Evolutionary conservation across 1,139 yeast species (phyloP).

Genomic region (Trichomonascaceae sp.): DNA sequence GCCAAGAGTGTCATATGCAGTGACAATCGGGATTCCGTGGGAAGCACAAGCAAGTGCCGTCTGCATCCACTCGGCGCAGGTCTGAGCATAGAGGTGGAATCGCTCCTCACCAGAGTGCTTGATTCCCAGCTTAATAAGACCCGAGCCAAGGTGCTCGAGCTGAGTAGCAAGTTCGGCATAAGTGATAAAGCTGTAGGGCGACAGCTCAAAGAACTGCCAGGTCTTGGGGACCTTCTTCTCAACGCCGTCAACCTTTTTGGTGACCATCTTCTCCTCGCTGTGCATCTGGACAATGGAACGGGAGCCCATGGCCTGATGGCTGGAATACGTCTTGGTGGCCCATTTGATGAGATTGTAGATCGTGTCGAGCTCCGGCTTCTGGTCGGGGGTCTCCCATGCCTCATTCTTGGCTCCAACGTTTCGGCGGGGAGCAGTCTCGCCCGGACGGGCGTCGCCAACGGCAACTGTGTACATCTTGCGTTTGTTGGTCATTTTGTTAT

Average conservation of each 20-base stretch:
- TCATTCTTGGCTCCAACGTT: constrained; percentile 46
- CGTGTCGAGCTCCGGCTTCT: constrained; percentile 32
- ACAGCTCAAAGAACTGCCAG: constrained; percentile 77
- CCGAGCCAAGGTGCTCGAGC: constrained; percentile 53
- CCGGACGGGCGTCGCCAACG: constrained; percentile 69
- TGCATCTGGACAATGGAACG: constrained; percentile 65
- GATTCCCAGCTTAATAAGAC: constrained; percentile 65
- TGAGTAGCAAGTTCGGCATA: constrained; percentile 43
- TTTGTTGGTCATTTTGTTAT: background rate
- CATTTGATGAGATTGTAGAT: constrained; percentile 60
- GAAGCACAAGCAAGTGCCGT: constrained; percentile 65
- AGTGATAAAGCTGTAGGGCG: constrained; percentile 54
- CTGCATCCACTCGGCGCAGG: constrained; percentile 86
- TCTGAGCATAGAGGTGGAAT: constrained; percentile 70
- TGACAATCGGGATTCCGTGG: constrained; percentile 76
- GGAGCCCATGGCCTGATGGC: constrained; percentile 57
- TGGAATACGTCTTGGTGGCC: constrained; percentile 45
- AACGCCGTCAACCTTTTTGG: constrained; percentile 69
- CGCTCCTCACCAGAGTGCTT: constrained; percentile 46
- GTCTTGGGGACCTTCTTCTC: constrained; percentile 60
- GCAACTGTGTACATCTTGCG: constrained; percentile 34
- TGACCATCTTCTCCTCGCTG: constrained; percentile 60
- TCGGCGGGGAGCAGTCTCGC: constrained; percentile 90
- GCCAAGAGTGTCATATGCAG: constrained; percentile 95
- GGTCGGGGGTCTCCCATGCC: constrained; percentile 25